Conservation (phyloP, 2,329 filamentous ascomycete genomes). For the Fusarium poae region DNA sequence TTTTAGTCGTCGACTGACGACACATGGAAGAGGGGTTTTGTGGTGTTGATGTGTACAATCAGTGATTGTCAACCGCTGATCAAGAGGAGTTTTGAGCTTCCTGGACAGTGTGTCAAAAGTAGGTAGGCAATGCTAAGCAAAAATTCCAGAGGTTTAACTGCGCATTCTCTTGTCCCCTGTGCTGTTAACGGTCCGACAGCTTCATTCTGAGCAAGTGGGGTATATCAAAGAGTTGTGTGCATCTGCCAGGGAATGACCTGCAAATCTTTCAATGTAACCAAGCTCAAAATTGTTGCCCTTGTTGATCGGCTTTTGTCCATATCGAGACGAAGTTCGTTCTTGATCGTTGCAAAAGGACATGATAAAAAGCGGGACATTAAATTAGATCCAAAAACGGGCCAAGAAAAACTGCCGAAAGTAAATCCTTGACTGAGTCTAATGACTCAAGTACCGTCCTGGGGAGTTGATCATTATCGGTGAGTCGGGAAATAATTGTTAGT, state of each 20-base stretch:
- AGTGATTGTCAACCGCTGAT: not conserved
- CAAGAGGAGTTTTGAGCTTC: not conserved
- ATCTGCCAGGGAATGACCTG: constrained; percentile 11
- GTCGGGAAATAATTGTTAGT: constrained; percentile 15
- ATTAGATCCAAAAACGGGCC: constrained; percentile 36
- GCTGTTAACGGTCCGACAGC: not conserved
- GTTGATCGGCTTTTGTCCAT: constrained; percentile 31
- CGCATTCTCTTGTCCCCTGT: not conserved
- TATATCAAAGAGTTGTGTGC: constrained; percentile 17
- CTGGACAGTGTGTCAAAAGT: not conserved
- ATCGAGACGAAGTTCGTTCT: constrained; percentile 29
- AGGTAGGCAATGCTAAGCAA: not conserved
- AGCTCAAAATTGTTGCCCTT: constrained; percentile 22
- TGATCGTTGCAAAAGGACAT: constrained; percentile 24
- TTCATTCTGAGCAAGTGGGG: constrained; percentile 26
- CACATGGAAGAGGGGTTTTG: constrained; percentile 21
- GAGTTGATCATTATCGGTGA: constrained; percentile 21
- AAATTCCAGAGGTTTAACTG: not conserved
- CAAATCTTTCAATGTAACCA: constrained; percentile 24
- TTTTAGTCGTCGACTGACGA: constrained; percentile 30
- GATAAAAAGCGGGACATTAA: constrained; percentile 40
- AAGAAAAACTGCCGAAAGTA: constrained; percentile 40
- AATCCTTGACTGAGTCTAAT: constrained; percentile 33
- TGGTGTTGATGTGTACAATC: constrained; percentile 19
- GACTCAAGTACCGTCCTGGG: constrained; percentile 38